Evolutionary conservation across 1,139 yeast genomes (phyloP).

Genomic region (Yamadazyma diospyri): DNA sequence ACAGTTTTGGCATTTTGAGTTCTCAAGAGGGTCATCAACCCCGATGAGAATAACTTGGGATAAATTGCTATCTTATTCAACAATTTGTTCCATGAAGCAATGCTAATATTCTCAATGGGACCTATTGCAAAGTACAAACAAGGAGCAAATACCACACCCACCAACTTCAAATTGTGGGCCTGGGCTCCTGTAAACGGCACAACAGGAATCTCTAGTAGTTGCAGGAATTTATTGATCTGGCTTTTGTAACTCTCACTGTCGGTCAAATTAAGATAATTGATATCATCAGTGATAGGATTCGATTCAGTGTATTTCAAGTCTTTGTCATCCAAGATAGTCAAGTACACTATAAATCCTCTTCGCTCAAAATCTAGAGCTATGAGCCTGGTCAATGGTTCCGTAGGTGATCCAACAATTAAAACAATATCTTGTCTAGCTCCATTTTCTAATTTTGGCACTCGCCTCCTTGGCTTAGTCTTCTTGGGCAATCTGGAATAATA

Average conservation of each 20-base stretch:
- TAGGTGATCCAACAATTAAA: slow-evolving; percentile 71
- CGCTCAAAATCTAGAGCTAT: slow-evolving; percentile 72
- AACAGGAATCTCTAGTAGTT: slow-evolving; percentile 35
- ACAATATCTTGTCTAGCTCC: slow-evolving; percentile 78
- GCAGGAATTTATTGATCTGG: slow-evolving; percentile 35
- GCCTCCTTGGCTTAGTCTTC: slow-evolving; percentile 29
- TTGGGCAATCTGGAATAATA: slow-evolving; percentile 5
- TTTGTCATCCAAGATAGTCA: slow-evolving; percentile 63
- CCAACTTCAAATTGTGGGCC: slow-evolving; percentile 50
- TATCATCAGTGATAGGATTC: slow-evolving; percentile 52
- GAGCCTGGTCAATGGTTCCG: slow-evolving; percentile 68
- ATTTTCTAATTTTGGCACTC: slow-evolving; percentile 60
- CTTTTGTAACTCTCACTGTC: slow-evolving; percentile 28
- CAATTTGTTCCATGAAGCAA: slow-evolving; percentile 51
- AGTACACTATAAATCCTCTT: slow-evolving; percentile 76
- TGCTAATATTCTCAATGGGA: slow-evolving; percentile 58
- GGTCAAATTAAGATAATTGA: slow-evolving; percentile 41
- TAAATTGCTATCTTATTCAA: slow-evolving; percentile 45
- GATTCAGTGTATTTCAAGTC: slow-evolving; percentile 59
- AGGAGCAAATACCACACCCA: slow-evolving; percentile 62
- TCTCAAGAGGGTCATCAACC: slow-evolving; percentile 56
- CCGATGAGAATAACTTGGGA: slow-evolving; percentile 51
- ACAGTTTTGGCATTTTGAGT: slow-evolving; percentile 42
- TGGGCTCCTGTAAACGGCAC: slow-evolving; percentile 51
- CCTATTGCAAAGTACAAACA: slow-evolving; percentile 65